Conservation (phyloP, 2,329 filamentous ascomycete species). For the Drechmeria coniospora region DNA sequence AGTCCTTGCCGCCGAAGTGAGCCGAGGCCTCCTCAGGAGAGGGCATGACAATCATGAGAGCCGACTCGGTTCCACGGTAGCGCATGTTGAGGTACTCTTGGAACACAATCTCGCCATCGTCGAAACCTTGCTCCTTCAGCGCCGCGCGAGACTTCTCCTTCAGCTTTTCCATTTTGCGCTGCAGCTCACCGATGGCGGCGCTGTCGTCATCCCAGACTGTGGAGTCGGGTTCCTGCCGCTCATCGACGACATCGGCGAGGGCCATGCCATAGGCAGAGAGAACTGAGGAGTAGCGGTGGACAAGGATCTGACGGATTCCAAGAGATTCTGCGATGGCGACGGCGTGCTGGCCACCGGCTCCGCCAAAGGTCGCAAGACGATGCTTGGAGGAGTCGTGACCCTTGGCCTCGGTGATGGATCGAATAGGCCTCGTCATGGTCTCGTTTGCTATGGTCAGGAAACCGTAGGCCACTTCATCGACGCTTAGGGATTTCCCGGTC, state of each 20-base stretch:
- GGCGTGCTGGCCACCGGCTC: conserved; percentile 27
- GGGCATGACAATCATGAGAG: conserved; percentile 76
- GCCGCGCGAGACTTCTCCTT: conserved; percentile 57
- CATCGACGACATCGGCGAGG: conserved; percentile 27
- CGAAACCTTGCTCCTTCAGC: conserved; percentile 65
- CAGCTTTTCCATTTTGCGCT: conserved; percentile 61
- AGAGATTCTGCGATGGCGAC: conserved; percentile 26
- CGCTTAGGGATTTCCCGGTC: conserved; percentile 10
- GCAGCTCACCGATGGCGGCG: conserved; percentile 45
- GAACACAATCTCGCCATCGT: conserved; percentile 57
- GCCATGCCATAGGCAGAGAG: conserved; percentile 31
- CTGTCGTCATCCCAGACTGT: conserved; percentile 44
- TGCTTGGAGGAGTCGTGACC: conserved; percentile 20
- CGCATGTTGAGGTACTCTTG: conserved; percentile 92
- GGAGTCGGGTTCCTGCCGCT: conserved; percentile 60
- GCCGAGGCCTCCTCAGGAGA: conserved; percentile 42
- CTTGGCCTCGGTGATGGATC: conserved; percentile 19
- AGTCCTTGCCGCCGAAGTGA: conserved; percentile 48
- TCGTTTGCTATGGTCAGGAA: conserved; percentile 22
- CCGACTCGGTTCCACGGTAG: conserved; percentile 80
- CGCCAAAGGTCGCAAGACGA: conserved; percentile 20
- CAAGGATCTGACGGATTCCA: conserved; percentile 24
- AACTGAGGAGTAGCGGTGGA: conserved; percentile 29
- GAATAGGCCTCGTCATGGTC: conserved; percentile 20
- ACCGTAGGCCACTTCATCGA: conserved; percentile 20